phyloP scores from a whole-genome alignment of 1,284 basidiomycete genomes.

The Naganishia liquefaciens region DNA sequence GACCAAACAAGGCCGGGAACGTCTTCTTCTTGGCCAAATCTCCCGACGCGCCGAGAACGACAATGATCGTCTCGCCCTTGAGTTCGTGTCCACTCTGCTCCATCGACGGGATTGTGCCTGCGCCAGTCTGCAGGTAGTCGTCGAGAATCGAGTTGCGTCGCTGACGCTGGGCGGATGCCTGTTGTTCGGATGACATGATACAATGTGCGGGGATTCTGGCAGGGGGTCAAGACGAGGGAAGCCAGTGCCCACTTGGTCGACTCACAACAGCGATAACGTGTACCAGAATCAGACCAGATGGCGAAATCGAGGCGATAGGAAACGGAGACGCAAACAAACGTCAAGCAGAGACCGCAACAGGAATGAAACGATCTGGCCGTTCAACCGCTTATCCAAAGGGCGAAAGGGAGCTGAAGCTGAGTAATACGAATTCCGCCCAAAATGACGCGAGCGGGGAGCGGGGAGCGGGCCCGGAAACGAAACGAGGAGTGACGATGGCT shows the following conservation, averaged over 20 bases:
- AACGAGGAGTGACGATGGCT: not conserved
- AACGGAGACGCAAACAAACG: not conserved
- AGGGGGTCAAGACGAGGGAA: not conserved
- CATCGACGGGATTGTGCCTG: conserved; percentile 76
- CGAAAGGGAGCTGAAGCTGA: no score
- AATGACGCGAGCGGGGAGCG: conserved; percentile 12
- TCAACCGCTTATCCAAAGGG: conserved; percentile 25
- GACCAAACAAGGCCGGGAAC: conserved; percentile 86
- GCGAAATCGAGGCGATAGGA: no score
- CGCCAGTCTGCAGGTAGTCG: conserved; percentile 61
- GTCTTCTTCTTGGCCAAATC: conserved; percentile 99
- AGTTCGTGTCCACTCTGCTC: conserved; percentile 69
- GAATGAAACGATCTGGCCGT: not conserved
- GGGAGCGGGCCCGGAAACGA: no score
- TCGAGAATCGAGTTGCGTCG: conserved; percentile 24
- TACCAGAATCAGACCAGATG: no score
- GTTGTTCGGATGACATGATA: conserved; percentile 6
- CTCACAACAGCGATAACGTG: not conserved
- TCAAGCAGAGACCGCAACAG: no score
- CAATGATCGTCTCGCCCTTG: conserved; percentile 81
- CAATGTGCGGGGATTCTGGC: not conserved
- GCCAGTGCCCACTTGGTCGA: not conserved
- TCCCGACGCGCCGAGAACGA: conserved; percentile 93
- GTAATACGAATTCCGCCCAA: no score
- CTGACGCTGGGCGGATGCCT: conserved; percentile 14